Evolutionary conservation across 495 filamentous ascomycete species (phyloP).

Genomic region (Penicillium maclennaniae): DNA sequence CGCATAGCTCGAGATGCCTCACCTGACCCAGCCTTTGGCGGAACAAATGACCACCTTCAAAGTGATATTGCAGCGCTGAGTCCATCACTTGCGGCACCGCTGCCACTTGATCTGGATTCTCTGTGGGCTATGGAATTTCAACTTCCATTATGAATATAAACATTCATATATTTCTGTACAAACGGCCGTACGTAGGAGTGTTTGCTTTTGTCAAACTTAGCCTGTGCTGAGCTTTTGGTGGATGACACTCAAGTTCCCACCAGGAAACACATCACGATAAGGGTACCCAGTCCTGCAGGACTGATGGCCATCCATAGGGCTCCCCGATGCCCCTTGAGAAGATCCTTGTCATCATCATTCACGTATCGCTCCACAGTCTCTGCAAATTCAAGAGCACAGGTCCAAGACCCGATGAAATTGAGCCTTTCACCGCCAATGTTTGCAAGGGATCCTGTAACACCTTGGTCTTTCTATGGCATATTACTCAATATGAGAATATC

Average conservation of each 20-base stretch:
- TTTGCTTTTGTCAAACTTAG: background rate
- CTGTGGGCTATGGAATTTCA: conserved; percentile 17
- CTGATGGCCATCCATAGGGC: conserved; percentile 38
- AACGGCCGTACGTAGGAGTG: too few species aligned
- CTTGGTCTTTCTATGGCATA: conserved; percentile 38
- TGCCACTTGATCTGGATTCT: conserved; percentile 16
- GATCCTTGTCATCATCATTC: conserved; percentile 36
- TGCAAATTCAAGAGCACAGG: conserved; percentile 60
- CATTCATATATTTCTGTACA: background rate
- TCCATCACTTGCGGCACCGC: conserved; percentile 5
- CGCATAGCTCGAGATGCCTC: conserved; percentile 7
- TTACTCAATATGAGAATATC: conserved; percentile 35
- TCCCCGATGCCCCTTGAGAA: conserved; percentile 35
- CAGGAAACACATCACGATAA: conserved; percentile 17
- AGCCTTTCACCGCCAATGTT: conserved; percentile 65
- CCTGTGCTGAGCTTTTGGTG: background rate
- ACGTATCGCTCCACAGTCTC: conserved; percentile 58
- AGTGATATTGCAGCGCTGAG: conserved; percentile 8
- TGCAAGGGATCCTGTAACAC: conserved; percentile 56
- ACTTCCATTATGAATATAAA: conserved; percentile 1
- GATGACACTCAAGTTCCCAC: conserved; percentile 10
- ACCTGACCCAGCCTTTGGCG: background rate
- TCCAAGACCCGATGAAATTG: conserved; percentile 63
- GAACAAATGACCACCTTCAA: background rate
- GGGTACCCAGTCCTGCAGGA: conserved; percentile 26